Base-by-base conservation (phyloP, 2,329 filamentous ascomycete genomes). In the Alternaria gaisen region DNA sequence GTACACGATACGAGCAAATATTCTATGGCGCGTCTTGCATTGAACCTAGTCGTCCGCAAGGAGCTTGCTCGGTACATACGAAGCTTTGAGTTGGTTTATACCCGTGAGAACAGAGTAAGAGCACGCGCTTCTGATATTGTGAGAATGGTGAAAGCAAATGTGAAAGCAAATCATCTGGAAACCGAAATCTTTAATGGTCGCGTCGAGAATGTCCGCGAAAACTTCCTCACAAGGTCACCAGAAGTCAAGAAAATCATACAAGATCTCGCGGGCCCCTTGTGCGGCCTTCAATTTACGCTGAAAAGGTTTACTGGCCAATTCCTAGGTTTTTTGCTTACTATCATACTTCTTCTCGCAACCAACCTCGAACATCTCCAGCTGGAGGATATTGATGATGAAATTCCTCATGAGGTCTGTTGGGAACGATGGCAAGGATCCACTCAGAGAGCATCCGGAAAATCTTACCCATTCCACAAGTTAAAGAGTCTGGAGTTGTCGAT, bases 101-200 rank as follows among this genome's bases (percentile, higher is more conserved):
- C 0, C 12, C 14, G 14, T 36, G 12, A 14, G 3, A 36, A 14
- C 3, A 36, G 32, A 0, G 6, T 12, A 36, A 32, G 0, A 32
- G 10, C 3, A 32, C 30, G 10, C 30, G 11, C 30, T 32, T 12
- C 0, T 32, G 30, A 10, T 32, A 26, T 26, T 8, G 0, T 26
- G 24, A 11, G 30, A 12, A 0, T 12, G 11, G 11, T 12, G 30
- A 32, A 32, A 11, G 30, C 30, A 12, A 16, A 12, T 14, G 20
- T 20, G 20, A 32, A 5, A 32, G 30, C 30, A 4, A 14, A 14
- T 36, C 5, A 36, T 16, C 12, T 16, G 4, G 6, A 36, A 3
- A 7, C 14, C 1, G 32, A 8, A 2, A 1, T 36, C 1, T 0
- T 12, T 36, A 0, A 7, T 16, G 32, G 7, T 36, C 14, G 32